These are phyloP conservation scores for Calonectria pseudoreteaudii DNA, from an alignment of 2,329 filamentous ascomycete species.

Conservation along the genomic window DNA sequence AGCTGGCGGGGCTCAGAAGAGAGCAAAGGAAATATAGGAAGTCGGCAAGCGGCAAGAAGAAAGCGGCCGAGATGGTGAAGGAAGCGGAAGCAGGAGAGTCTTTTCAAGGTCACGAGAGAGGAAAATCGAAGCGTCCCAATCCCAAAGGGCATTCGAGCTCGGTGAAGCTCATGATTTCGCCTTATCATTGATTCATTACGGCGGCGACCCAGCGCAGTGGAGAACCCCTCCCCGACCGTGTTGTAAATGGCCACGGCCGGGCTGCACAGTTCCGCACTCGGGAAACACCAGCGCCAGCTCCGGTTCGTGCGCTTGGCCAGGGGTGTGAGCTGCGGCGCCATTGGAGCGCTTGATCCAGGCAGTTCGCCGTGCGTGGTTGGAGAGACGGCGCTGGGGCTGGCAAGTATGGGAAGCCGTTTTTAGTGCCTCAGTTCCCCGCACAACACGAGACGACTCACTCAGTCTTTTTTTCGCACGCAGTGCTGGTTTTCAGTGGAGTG, in stretches of 20 bases:
- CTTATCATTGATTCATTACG: not conserved
- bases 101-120: conserved; percentile 1
- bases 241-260: not conserved
- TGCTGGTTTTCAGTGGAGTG: too few relatives aligned
- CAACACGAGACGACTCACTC: conserved; percentile 32
- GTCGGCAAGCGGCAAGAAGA: not conserved
- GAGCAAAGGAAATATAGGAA: not conserved
- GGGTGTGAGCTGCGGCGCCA: not conserved
- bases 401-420: not conserved
- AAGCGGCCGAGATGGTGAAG: not conserved
- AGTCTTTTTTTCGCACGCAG: not conserved
- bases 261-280: not conserved
- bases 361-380: not conserved
- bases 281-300: conserved; percentile 7
- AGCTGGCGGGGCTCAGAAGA: not conserved
- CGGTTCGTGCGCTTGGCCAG: conserved; percentile 35
- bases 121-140: conserved; percentile 2
- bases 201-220: not conserved
- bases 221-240: not conserved
- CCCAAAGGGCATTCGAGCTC: not conserved
- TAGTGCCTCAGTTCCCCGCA: not conserved
- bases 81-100: not conserved
- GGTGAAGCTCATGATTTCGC: conserved; percentile 7
- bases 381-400: too few relatives aligned
- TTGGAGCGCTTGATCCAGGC: conserved; percentile 33